These are phyloP conservation scores for Pelargonium nanum DNA, from an alignment of 345 rosid species.

Conservation along the genomic window DNA sequence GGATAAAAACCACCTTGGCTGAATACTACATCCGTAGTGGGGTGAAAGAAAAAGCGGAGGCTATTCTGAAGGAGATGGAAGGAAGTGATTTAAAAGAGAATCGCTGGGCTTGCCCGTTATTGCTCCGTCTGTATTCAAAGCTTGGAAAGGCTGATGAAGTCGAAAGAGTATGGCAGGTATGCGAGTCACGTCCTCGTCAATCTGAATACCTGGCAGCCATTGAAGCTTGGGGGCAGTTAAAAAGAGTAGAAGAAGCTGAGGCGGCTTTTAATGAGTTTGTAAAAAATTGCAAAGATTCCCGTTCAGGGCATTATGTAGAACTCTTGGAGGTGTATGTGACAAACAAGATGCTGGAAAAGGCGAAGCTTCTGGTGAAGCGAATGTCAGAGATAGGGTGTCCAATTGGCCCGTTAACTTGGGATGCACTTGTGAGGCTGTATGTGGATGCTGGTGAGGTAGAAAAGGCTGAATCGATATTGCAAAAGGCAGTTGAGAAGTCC, in stretches of 20 bases:
- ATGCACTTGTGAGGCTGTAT: conserved; percentile 67
- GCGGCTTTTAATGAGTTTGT: conserved; percentile 41
- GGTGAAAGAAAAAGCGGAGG: conserved; percentile 58
- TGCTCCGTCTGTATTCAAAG: conserved; percentile 68
- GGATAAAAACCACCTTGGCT: conserved; percentile 40
- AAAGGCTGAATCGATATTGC: conserved; percentile 67
- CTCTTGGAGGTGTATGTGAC: conserved; percentile 67
- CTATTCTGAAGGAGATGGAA: conserved; percentile 70
- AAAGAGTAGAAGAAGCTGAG: conserved; percentile 65
- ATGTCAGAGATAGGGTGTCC: conserved; percentile 66
- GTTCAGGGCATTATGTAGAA: conserved; percentile 40
- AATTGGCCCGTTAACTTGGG: conserved; percentile 75
- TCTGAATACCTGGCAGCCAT: conserved; percentile 64
- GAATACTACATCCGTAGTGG: conserved; percentile 60
- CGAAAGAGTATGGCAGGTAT: conserved; percentile 63
- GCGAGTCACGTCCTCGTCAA: conserved; percentile 43
- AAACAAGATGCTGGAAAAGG: conserved; percentile 67
- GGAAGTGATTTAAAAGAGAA: conserved; percentile 55
- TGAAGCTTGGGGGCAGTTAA: conserved; percentile 70
- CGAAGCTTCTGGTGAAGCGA: conserved; percentile 51
- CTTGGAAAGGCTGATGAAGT: conserved; percentile 75
- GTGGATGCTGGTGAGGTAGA: conserved; percentile 84
- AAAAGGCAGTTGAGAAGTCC: conserved; percentile 55
- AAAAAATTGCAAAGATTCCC: conserved; percentile 28
- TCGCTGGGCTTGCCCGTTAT: conserved; percentile 35